A percentile compares a stretch with the other conserved stretches of the same genome.
These are phyloP conservation scores for Hanseniaspora mollemarum DNA, from an alignment of 805 yeast species.

Conservation along the genomic window DNA sequence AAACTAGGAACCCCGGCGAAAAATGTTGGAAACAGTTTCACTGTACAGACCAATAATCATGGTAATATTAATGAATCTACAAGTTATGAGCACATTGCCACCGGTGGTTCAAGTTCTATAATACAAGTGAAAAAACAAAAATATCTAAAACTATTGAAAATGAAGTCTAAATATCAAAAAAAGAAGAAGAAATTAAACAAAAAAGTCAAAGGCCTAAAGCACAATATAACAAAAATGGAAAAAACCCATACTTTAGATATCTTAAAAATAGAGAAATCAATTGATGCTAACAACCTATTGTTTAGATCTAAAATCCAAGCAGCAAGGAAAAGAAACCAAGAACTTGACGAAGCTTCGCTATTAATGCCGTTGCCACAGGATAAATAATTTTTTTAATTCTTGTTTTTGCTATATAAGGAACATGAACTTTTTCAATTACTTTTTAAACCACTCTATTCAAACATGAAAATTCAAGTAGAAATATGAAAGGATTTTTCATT, in stretches of 20 bases:
- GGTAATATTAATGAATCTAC: not conserved
- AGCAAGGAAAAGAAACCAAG: not conserved
- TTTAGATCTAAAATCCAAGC: not conserved
- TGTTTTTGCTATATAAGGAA: no score
- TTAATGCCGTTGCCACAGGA: no score
- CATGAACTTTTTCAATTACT: no score
- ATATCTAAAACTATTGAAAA: not conserved
- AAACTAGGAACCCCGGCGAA: not conserved
- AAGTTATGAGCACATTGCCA: not conserved
- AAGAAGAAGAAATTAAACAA: no score
- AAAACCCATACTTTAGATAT: not conserved
- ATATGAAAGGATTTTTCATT: no score
- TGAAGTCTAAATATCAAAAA: not conserved
- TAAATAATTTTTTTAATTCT: no score
- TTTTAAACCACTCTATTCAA: no score
- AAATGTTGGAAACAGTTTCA: not conserved
- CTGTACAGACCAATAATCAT: not conserved
- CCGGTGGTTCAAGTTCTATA: not conserved
- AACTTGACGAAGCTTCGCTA: not conserved
- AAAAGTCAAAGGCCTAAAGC: not conserved
- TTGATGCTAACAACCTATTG: not conserved
- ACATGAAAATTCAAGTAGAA: no score
- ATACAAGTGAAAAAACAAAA: no score
- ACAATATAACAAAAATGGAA: not conserved
- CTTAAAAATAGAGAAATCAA: not conserved